phyloP scores from a whole-genome alignment of 2,329 filamentous ascomycete genomes.

The Hypoxylon sp. region DNA sequence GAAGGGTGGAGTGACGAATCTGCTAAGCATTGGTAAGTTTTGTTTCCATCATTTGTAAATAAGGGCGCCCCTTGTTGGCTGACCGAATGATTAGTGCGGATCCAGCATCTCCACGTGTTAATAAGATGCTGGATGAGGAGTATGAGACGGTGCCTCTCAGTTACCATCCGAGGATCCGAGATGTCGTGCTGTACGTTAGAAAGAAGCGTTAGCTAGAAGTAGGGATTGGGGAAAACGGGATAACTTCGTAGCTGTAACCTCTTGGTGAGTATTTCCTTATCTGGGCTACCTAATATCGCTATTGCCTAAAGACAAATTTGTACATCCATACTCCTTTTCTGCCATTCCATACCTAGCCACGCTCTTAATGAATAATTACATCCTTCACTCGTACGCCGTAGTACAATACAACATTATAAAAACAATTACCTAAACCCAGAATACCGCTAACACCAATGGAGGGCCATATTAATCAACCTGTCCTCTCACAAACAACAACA shows the following conservation, averaged over 20 bases:
- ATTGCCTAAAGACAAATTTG: conserved; percentile 8
- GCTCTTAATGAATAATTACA: conserved; percentile 8
- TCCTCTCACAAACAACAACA: not conserved
- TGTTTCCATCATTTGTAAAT: not conserved
- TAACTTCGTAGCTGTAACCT: not conserved
- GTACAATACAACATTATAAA: not conserved
- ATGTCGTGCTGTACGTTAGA: conserved; percentile 25
- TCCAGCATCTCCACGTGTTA: conserved; percentile 29
- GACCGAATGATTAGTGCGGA: conserved; percentile 22
- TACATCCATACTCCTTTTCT: conserved; percentile 8
- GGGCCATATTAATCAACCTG: not conserved
- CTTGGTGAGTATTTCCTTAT: not conserved
- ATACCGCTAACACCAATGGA: not conserved
- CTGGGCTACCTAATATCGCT: conserved; percentile 20
- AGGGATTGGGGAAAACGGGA: not conserved
- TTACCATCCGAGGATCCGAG: not conserved
- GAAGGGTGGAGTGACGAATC: not conserved
- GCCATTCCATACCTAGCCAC: conserved; percentile 3
- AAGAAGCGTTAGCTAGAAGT: not conserved
- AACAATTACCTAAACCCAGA: not conserved
- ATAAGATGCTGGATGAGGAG: conserved; percentile 35
- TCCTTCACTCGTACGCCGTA: not conserved
- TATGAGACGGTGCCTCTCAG: conserved; percentile 23
- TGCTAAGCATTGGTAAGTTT: conserved; percentile 11
- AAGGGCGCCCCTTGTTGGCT: not conserved